phyloP scores from a whole-genome alignment of 192 early-diverging fungal species.

The Geosiphon pyriformis region DNA sequence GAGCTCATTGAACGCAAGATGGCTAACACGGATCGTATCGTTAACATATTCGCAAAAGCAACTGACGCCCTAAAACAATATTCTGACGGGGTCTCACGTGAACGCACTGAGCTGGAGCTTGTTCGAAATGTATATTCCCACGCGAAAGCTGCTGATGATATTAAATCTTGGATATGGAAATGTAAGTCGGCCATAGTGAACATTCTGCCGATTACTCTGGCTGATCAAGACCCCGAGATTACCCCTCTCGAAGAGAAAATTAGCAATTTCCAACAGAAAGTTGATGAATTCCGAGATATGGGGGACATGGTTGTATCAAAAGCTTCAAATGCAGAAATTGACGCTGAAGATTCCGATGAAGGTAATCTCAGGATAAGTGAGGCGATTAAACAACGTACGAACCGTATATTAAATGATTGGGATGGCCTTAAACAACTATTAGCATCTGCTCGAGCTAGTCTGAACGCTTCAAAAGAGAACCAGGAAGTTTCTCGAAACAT shows the following conservation, averaged over 20 bases:
- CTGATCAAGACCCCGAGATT: conserved; percentile 20
- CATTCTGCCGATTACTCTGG: conserved; percentile 7
- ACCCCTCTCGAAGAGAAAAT: conserved; percentile 8
- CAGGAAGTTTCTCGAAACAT: conserved; percentile 19
- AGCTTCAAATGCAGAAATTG: conserved; percentile 7
- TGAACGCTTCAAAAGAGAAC: conserved; percentile 18
- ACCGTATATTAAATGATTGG: conserved; percentile 31
- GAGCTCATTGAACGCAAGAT: conserved; percentile 11
- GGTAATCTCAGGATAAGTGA: conserved; percentile 19
- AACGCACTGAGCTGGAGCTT: conserved; percentile 24
- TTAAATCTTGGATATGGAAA: conserved; percentile 34
- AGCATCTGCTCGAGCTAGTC: conserved; percentile 2
- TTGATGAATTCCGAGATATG: conserved; percentile 13
- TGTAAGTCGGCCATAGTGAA: conserved; percentile 23
- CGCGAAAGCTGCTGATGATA: conserved; percentile 36
- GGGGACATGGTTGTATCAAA: conserved; percentile 1
- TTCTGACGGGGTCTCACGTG: conserved; percentile 3
- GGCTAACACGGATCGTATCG: conserved; percentile 16
- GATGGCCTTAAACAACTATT: conserved; percentile 26
- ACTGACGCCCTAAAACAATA: conserved; percentile 13
- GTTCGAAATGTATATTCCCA: conserved; percentile 33
- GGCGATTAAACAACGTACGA: conserved; percentile 24
- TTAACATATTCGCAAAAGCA: conserved; percentile 16
- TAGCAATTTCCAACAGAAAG: not conserved
- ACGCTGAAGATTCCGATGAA: conserved; percentile 12